Evolutionary conservation across 2,329 filamentous ascomycete genomes (phyloP).

Genomic region (Monilinia vaccinii-corymbosi): DNA sequence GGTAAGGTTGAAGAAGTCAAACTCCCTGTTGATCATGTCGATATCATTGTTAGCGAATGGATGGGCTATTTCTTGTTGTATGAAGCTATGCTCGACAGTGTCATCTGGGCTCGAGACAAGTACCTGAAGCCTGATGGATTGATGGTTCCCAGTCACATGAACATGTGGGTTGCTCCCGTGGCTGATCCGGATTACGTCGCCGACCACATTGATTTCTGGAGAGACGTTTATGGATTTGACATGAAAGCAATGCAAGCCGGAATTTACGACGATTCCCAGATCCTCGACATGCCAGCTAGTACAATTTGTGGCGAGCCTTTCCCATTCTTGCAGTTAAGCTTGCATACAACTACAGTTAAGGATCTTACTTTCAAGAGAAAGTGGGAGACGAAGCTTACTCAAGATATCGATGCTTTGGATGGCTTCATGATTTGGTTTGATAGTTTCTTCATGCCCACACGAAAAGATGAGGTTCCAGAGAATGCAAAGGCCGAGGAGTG

Average conservation of each 20-base stretch:
- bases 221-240: constrained; percentile 88
- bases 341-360: constrained; percentile 61
- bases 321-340: constrained; percentile 66
- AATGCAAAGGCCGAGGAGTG: constrained; percentile 54
- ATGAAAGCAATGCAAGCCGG: constrained; percentile 84
- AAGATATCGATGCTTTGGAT: constrained; percentile 62
- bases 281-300: constrained; percentile 58
- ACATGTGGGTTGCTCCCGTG: constrained; percentile 73
- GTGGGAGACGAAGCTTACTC: constrained; percentile 53
- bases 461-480: constrained; percentile 38
- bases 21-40: constrained; percentile 70
- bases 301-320: constrained; percentile 50
- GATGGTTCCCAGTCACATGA: constrained; percentile 79
- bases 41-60: constrained; percentile 95
- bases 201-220: constrained; percentile 78
- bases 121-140: constrained; percentile 75
- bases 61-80: constrained; percentile 94
- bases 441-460: constrained; percentile 70
- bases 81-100: constrained; percentile 91
- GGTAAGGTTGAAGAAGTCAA: constrained; percentile 83
- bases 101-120: constrained; percentile 77
- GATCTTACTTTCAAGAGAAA: constrained; percentile 68
- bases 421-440: constrained; percentile 93
- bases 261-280: constrained; percentile 72
- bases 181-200: constrained; percentile 68